A percentile compares a stretch with the other conserved stretches of the same genome.
These are phyloP conservation scores for Venturia carpophila DNA, from an alignment of 2,329 filamentous ascomycete genomes.

Conservation along the genomic window DNA sequence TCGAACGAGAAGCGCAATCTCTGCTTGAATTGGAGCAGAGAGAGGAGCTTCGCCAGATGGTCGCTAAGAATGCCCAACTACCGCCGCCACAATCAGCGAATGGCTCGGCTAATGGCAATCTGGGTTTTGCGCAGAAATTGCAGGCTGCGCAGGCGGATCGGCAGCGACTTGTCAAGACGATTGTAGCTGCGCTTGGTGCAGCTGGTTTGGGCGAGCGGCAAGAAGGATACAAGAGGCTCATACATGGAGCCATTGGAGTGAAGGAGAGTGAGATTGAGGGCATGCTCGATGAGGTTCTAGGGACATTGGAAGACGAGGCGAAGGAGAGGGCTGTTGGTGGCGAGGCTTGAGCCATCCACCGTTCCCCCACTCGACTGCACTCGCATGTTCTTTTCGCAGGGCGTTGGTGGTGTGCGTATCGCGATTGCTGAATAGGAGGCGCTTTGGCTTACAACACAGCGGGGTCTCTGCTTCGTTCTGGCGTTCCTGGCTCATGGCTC, in stretches of 20 bases:
- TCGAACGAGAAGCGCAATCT: conserved; percentile 32
- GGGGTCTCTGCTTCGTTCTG: not conserved
- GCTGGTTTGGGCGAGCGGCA: conserved; percentile 67
- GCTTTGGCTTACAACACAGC: not conserved
- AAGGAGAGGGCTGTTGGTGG: conserved; percentile 18
- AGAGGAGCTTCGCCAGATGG: conserved; percentile 30
- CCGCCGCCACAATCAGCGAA: conserved; percentile 16
- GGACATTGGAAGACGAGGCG: conserved; percentile 39
- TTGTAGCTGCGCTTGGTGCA: conserved; percentile 59
- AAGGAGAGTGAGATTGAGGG: conserved; percentile 62
- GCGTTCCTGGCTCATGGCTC: not conserved
- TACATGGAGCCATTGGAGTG: conserved; percentile 60
- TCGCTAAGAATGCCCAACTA: conserved; percentile 19
- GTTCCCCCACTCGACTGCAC: not conserved
- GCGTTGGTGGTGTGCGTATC: not conserved
- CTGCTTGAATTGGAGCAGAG: conserved; percentile 40
- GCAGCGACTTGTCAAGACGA: conserved; percentile 55
- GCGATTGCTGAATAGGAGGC: not conserved
- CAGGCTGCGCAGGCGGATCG: conserved; percentile 50
- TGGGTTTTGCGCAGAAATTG: conserved; percentile 4
- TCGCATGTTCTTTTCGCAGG: not conserved
- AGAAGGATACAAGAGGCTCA: conserved; percentile 62
- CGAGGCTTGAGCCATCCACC: not conserved
- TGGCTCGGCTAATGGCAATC: not conserved
- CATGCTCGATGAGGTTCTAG: conserved; percentile 45